Conservation (phyloP, 1,284 basidiomycete genomes). For the Sporisorium iseilematis-ciliati region DNA sequence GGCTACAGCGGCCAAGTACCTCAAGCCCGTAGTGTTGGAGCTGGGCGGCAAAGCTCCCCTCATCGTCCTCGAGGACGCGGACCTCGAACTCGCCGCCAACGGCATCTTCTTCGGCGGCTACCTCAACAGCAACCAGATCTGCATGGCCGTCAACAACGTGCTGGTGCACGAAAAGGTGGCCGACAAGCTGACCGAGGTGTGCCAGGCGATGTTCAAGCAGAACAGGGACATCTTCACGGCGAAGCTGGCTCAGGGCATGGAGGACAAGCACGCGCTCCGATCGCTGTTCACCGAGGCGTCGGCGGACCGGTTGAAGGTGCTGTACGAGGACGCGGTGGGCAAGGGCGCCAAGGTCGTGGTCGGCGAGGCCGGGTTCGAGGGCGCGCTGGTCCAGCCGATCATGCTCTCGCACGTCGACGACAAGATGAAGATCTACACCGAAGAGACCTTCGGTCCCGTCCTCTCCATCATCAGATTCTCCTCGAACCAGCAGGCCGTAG, state of each 20-base stretch:
- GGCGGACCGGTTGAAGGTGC: constrained; percentile 73
- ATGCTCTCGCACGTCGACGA: constrained; percentile 73
- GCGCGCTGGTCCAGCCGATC: constrained; percentile 75
- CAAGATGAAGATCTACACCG: constrained; percentile 71
- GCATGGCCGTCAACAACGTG: constrained; percentile 79
- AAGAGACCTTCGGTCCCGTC: constrained; percentile 86
- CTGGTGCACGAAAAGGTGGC: constrained; percentile 74
- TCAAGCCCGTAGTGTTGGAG: constrained; percentile 73
- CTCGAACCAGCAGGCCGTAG: constrained; percentile 78
- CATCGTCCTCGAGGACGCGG: constrained; percentile 76
- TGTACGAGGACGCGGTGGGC: constrained; percentile 74
- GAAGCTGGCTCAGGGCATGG: constrained; percentile 25
- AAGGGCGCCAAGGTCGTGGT: constrained; percentile 74
- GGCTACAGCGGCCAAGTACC: constrained; percentile 84
- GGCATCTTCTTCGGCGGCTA: constrained; percentile 73
- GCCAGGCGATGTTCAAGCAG: constrained; percentile 70
- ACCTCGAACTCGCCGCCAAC: constrained; percentile 75
- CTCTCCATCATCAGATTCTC: constrained; percentile 81
- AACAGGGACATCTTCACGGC: constrained; percentile 69
- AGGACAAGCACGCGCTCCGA: constrained; percentile 59
- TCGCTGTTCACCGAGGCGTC: constrained; percentile 74
- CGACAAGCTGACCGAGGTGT: constrained; percentile 71
- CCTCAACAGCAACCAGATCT: constrained; percentile 77
- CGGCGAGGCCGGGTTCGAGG: constrained; percentile 71
- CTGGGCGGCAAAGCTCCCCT: constrained; percentile 72